Conservation (phyloP, 305 asterid species). For the Fraxinus xanthoxyloides region DNA sequence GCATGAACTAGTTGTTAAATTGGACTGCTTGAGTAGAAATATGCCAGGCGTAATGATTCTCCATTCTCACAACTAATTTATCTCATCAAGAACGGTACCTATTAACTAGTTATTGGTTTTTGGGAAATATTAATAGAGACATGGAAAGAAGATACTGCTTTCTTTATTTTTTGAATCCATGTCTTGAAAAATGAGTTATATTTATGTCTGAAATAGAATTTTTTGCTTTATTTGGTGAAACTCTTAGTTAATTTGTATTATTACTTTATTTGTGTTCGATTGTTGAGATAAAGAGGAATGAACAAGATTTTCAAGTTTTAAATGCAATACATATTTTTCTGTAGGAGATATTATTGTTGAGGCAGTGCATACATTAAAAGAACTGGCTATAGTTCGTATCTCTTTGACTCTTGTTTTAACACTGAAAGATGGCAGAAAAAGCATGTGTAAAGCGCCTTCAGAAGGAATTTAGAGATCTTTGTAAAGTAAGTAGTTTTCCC, state of each 20-base stretch:
- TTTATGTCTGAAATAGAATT: background rate
- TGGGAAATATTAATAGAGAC: slow-evolving; percentile 5
- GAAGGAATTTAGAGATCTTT: slow-evolving; percentile 91
- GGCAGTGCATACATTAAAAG: background rate
- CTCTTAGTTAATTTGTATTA: background rate
- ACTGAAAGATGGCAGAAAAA: slow-evolving; percentile 59
- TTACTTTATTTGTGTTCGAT: background rate
- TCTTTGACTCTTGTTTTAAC: slow-evolving; percentile 7
- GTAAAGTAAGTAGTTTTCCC: slow-evolving; percentile 57
- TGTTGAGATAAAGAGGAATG: background rate
- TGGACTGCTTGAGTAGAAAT: background rate
- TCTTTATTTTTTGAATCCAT: background rate
- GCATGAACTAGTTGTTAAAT: background rate
- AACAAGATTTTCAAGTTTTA: background rate
- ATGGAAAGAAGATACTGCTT: background rate
- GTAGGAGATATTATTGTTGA: slow-evolving; percentile 29
- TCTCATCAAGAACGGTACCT: background rate
- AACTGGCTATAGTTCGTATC: slow-evolving; percentile 20
- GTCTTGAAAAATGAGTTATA: background rate
- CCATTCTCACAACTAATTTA: background rate
- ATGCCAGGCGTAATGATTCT: background rate
- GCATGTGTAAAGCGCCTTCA: slow-evolving; percentile 91
- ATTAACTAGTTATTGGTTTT: background rate
- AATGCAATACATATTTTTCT: slow-evolving; percentile 9
- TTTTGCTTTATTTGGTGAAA: background rate